Percentiles rank a stretch among this genome's conserved stretches.
phyloP scores from a whole-genome alignment of 371 early-diverging fungal species.

The Zopfochytrium polystomum region DNA sequence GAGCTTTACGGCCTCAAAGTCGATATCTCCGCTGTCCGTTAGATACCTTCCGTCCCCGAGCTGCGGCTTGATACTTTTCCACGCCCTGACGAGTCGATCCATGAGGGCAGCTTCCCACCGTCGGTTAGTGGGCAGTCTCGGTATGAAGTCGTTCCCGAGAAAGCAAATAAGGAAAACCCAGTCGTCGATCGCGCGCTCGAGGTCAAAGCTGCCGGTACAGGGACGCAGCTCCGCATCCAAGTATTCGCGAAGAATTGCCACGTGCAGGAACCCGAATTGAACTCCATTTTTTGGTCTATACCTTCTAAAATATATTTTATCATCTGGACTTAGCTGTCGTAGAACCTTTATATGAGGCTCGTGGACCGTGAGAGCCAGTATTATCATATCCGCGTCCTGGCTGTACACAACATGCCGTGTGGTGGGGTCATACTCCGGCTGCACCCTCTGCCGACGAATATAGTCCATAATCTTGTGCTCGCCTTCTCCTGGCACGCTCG shows the following conservation, averaged over 20 bases:
- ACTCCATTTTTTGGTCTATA: constrained; percentile 41
- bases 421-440: constrained; percentile 79
- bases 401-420: constrained; percentile 96
- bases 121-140: constrained; percentile 95
- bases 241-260: constrained; percentile 89
- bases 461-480: constrained; percentile 99
- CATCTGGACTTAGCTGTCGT: constrained; percentile 75
- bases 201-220: constrained; percentile 61
- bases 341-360: constrained; percentile 96
- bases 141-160: constrained; percentile 99
- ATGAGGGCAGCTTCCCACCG: constrained; percentile 97
- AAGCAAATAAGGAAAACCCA: constrained; percentile 99
- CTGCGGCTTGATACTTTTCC: constrained; percentile 58
- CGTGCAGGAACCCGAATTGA: constrained; percentile 85
- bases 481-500: constrained; percentile 98
- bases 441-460: constrained; percentile 81
- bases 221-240: constrained; percentile 79
- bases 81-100: constrained; percentile 80
- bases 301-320: constrained; percentile 66
- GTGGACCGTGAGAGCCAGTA: constrained; percentile 97
- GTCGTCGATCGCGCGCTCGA: constrained; percentile 96
- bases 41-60: constrained; percentile 79
- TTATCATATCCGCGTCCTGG: constrained; percentile 99
- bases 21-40: constrained; percentile 78
- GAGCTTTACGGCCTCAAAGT: constrained; percentile 73